Percentiles rank a stretch among this genome's conserved stretches.
Evolutionary conservation across 1,284 basidiomycete species (phyloP).

Genomic region (Thecaphora frezii): DNA sequence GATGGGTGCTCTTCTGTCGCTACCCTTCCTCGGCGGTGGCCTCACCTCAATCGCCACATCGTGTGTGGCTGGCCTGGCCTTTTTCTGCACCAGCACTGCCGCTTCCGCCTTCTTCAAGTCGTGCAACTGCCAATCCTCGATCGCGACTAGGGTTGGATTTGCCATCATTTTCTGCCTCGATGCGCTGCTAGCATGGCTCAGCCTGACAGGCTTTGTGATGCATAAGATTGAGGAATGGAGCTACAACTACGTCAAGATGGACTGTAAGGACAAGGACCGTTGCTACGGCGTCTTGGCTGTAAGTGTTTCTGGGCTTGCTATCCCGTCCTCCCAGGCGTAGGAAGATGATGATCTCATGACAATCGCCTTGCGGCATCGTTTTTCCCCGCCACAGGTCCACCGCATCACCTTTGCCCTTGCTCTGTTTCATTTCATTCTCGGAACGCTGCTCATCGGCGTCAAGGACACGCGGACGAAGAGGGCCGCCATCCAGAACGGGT

Average conservation of each 20-base stretch:
- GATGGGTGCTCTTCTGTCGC: slow-evolving; percentile 80
- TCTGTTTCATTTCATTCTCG: slow-evolving; percentile 83
- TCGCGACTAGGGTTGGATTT: slow-evolving; percentile 95
- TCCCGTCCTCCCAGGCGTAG: neutral
- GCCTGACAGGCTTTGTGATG: slow-evolving; percentile 86
- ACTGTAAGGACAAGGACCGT: slow-evolving; percentile 78
- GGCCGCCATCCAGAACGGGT: slow-evolving; percentile 90
- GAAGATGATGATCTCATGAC: neutral
- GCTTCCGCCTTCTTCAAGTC: slow-evolving; percentile 98
- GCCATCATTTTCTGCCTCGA: slow-evolving; percentile 93
- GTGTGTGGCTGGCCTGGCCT: slow-evolving; percentile 58
- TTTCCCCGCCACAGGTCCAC: slow-evolving; percentile 64
- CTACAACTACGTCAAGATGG: slow-evolving; percentile 97
- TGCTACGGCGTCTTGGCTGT: slow-evolving; percentile 96
- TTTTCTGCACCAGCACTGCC: slow-evolving; percentile 72
- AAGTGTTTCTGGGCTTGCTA: slow-evolving; percentile 60
- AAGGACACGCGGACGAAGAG: slow-evolving; percentile 85
- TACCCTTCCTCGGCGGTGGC: slow-evolving; percentile 79
- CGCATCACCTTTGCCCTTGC: slow-evolving; percentile 93
- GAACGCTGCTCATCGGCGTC: slow-evolving; percentile 78
- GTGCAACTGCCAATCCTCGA: slow-evolving; percentile 98
- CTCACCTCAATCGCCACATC: slow-evolving; percentile 66
- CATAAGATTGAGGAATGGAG: slow-evolving; percentile 87
- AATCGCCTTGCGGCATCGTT: slow-evolving; percentile 62
- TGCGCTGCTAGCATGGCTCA: slow-evolving; percentile 94